Evolutionary conservation across 805 yeast genomes (phyloP).

Genomic region (Saccharomycopsis synnaedendra): DNA sequence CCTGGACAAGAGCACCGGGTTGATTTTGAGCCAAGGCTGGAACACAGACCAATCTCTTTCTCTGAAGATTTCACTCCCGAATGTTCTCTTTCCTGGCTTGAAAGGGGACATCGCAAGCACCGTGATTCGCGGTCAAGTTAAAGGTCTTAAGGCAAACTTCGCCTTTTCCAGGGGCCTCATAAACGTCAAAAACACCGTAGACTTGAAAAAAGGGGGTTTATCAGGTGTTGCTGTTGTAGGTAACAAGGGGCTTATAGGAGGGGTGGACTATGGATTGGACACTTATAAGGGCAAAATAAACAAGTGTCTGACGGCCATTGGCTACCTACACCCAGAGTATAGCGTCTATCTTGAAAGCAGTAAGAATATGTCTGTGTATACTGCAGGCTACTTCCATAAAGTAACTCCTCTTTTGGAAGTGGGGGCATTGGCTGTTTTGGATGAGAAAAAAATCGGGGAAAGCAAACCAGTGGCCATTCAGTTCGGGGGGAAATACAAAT

Average conservation of each 20-base stretch:
- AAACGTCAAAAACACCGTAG: slow-evolving; percentile 90
- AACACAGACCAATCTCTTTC: slow-evolving; percentile 82
- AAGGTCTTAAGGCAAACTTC: slow-evolving; percentile 82
- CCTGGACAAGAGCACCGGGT: slow-evolving; percentile 85
- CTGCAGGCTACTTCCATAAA: slow-evolving; percentile 95
- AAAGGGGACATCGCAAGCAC: slow-evolving; percentile 86
- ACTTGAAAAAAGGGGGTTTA: slow-evolving; percentile 87
- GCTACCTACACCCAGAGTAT: slow-evolving; percentile 84
- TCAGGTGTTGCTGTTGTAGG: slow-evolving; percentile 93
- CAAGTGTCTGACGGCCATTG: slow-evolving; percentile 87
- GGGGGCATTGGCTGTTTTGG: slow-evolving; percentile 96
- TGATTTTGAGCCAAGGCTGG: slow-evolving; percentile 96
- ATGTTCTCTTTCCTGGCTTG: slow-evolving; percentile 88
- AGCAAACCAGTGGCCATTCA: slow-evolving; percentile 79
- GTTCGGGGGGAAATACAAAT: slow-evolving; percentile 88
- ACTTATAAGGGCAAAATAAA: slow-evolving; percentile 63
- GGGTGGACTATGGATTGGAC: slow-evolving; percentile 90
- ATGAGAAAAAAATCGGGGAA: slow-evolving; percentile 57
- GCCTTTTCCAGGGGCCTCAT: slow-evolving; percentile 85
- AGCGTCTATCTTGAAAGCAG: slow-evolving; percentile 63
- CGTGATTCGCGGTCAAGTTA: slow-evolving; percentile 70
- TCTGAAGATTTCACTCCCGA: slow-evolving; percentile 87
- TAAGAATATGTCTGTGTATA: slow-evolving; percentile 76
- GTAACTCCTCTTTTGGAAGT: slow-evolving; percentile 87
- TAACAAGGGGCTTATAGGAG: slow-evolving; percentile 92